Conservation (phyloP, 2,329 filamentous ascomycete species). For the Cercospora janseana region DNA sequence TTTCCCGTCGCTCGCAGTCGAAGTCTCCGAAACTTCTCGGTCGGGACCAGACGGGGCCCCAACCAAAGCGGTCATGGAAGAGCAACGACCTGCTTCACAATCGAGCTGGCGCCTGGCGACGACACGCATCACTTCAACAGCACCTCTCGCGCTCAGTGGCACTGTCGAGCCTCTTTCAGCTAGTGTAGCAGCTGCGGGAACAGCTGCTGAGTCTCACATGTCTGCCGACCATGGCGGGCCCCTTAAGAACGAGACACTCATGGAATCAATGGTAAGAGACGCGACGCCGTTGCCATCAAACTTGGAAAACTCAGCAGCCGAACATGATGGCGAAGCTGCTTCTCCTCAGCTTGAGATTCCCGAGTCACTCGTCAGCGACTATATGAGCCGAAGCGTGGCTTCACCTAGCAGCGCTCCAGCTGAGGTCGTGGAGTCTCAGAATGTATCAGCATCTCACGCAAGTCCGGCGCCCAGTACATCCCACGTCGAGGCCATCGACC, state of each 20-base stretch:
- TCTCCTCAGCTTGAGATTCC: neutral
- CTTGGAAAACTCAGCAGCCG: too few relatives aligned
- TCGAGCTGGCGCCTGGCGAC: too few relatives aligned
- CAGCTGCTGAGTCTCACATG: neutral
- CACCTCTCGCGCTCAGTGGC: too few relatives aligned
- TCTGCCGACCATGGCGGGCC: neutral
- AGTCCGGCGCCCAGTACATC: constrained; percentile 16
- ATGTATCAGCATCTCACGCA: constrained; percentile 1
- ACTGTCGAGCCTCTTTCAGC: too few relatives aligned
- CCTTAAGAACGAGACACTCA: constrained; percentile 5
- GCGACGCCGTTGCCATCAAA: neutral
- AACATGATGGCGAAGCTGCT: too few relatives aligned
- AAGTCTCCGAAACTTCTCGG: constrained; percentile 6
- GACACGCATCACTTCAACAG: too few relatives aligned
- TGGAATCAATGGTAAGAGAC: constrained; percentile 6
- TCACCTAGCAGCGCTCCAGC: constrained; percentile 10
- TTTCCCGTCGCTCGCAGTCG: constrained; percentile 4
- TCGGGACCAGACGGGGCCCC: too few relatives aligned
- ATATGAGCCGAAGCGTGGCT: too few relatives aligned
- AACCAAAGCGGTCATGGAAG: too few relatives aligned
- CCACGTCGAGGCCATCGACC: constrained; percentile 26
- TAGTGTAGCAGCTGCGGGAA: neutral
- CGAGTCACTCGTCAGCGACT: too few relatives aligned
- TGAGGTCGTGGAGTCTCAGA: constrained; percentile 2
- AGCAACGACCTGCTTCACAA: too few relatives aligned